phyloP scores from a whole-genome alignment of 2,329 filamentous ascomycete species.

The Neofusicoccum ribis region DNA sequence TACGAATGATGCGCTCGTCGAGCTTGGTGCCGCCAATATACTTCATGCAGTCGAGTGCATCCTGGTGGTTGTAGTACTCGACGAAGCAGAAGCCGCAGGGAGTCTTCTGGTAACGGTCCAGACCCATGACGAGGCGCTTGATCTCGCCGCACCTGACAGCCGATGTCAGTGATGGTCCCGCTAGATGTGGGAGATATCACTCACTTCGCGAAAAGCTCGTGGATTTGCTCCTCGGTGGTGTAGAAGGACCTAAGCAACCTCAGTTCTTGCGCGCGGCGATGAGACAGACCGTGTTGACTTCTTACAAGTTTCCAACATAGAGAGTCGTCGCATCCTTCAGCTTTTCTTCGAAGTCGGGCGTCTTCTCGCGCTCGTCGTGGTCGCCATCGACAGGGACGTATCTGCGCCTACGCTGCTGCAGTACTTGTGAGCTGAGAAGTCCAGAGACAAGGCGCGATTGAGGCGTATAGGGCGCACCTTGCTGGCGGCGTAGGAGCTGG shows the following conservation, averaged over 20 bases:
- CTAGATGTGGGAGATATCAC: conserved; percentile 19
- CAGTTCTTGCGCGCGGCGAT: neutral
- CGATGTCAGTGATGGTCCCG: conserved; percentile 17
- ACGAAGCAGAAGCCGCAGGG: conserved; percentile 99
- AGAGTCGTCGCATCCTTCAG: conserved; percentile 87
- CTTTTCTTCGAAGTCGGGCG: conserved; percentile 70
- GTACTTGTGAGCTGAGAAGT: conserved; percentile 3
- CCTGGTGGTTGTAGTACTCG: conserved; percentile 97
- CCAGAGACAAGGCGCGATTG: conserved; percentile 22
- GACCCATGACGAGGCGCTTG: conserved; percentile 95
- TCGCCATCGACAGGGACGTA: conserved; percentile 60
- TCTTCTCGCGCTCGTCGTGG: conserved; percentile 53
- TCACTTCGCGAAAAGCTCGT: conserved; percentile 90
- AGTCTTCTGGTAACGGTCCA: conserved; percentile 95
- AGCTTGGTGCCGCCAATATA: conserved; percentile 98
- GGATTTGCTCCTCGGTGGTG: conserved; percentile 98
- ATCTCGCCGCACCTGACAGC: conserved; percentile 76
- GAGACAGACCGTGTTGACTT: conserved; percentile 22
- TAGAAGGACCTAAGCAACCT: conserved; percentile 74
- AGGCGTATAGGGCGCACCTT: conserved; percentile 56
- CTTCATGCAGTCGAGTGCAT: conserved; percentile 97
- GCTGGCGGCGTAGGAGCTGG: conserved; percentile 87
- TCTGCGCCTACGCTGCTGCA: conserved; percentile 70
- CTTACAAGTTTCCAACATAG: conserved; percentile 93
- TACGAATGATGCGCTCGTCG: conserved; percentile 93